Conservation (phyloP, 441 rosid genomes). For the Pelargonium myrrhifolium region DNA sequence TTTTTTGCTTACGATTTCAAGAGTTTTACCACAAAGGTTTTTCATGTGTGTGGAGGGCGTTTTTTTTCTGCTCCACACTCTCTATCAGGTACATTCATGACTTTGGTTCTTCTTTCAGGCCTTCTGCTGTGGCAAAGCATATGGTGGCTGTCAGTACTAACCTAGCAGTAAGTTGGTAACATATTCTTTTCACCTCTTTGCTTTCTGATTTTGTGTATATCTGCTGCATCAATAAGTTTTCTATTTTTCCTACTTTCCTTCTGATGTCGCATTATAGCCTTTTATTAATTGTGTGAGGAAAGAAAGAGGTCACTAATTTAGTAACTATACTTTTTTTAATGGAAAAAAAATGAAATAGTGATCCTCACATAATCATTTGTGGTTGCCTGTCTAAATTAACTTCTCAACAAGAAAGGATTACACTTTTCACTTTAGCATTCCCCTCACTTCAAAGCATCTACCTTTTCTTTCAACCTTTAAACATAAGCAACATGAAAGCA, state of each 20-base stretch:
- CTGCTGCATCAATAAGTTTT: not conserved
- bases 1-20: not conserved
- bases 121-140: constrained; percentile 90
- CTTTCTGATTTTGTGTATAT: not conserved
- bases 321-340: not conserved
- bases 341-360: not conserved
- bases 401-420: not conserved
- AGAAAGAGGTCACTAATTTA: not conserved
- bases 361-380: not conserved
- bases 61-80: not conserved
- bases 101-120: constrained; percentile 39
- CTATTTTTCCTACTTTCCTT: no score
- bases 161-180: constrained; percentile 43
- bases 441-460: no score
- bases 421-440: no score
- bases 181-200: constrained; percentile 1
- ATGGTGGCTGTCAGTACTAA: constrained; percentile 99
- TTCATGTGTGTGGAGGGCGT: not conserved
- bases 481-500: no score
- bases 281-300: not conserved
- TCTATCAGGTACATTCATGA: not conserved
- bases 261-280: not conserved
- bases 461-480: no score
- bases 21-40: not conserved
- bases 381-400: not conserved